phyloP scores from a whole-genome alignment of 257 asterid genomes.

The Petunia axillaris region DNA sequence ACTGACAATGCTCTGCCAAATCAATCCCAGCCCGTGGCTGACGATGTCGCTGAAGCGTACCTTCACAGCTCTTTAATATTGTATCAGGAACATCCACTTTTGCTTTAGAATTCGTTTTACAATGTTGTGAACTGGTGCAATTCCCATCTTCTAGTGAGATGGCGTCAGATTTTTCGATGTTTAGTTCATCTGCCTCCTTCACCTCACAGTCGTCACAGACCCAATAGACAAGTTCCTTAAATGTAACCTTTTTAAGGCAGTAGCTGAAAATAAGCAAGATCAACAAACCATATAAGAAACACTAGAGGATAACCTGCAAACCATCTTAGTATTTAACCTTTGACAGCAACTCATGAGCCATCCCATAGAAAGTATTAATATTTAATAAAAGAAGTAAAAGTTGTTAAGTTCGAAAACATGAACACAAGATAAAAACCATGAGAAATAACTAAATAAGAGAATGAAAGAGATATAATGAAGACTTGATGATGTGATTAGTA shows the following conservation, averaged over 20 bases:
- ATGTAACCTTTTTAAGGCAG: constrained; percentile 31
- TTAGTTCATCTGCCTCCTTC: constrained; percentile 2
- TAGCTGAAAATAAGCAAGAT: constrained; percentile 30
- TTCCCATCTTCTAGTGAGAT: constrained; percentile 22
- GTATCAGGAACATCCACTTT: constrained; percentile 14
- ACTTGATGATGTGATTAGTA: too few relatives aligned
- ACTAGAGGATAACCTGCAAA: not conserved
- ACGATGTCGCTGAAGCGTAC: not conserved
- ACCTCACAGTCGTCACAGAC: constrained; percentile 30
- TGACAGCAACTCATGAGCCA: too few relatives aligned
- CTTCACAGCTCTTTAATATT: constrained; percentile 3
- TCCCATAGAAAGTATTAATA: too few relatives aligned
- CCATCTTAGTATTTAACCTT: not conserved
- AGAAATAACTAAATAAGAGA: too few relatives aligned
- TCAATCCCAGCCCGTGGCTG: constrained; percentile 13
- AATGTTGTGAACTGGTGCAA: constrained; percentile 5
- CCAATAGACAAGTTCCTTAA: constrained; percentile 30
- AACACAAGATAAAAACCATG: too few relatives aligned
- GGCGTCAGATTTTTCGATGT: constrained; percentile 11
- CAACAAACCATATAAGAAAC: not conserved
- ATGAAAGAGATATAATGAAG: too few relatives aligned
- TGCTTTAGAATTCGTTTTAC: constrained; percentile 9
- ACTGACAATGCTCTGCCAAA: not conserved
- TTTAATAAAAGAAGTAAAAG: too few relatives aligned
- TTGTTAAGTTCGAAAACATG: too few relatives aligned